Conservation (phyloP, 108 stramenopile species). For the Nannochloropsis oceanica region DNA sequence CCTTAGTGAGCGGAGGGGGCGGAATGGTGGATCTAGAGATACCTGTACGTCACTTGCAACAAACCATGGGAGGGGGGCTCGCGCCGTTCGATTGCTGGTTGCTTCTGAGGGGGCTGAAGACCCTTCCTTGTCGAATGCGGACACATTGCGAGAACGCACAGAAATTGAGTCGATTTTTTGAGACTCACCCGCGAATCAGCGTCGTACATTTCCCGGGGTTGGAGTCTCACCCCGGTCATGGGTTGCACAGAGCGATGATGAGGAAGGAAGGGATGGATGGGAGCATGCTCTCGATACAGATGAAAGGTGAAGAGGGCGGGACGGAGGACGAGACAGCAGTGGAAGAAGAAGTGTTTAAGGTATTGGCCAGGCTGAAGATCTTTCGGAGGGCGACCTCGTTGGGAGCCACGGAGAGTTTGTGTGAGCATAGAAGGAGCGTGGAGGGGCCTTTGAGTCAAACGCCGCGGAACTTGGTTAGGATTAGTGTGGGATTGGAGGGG, state of each 20-base stretch:
- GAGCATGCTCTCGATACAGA: neutral
- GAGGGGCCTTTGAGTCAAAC: neutral
- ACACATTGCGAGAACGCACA: constrained; percentile 51
- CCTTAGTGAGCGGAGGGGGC: constrained; percentile 28
- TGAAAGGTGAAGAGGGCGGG: neutral
- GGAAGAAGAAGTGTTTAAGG: neutral
- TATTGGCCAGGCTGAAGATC: neutral
- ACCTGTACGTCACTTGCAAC: neutral
- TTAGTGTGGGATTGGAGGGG: neutral
- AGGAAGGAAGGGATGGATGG: neutral
- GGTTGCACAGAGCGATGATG: neutral
- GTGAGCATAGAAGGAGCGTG: neutral
- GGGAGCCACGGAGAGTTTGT: neutral
- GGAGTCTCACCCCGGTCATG: neutral
- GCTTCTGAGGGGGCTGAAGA: constrained; percentile 62
- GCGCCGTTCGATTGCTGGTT: constrained; percentile 56
- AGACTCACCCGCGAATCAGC: constrained; percentile 17
- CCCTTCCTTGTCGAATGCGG: constrained; percentile 55
- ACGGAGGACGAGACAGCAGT: neutral
- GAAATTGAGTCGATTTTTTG: constrained; percentile 43
- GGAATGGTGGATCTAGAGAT: neutral
- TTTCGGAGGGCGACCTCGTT: neutral
- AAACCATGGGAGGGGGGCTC: neutral
- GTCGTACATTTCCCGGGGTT: neutral
- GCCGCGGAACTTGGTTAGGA: neutral